Conservation (phyloP, 768 basidiomycete genomes). For the Cyclocybe cylindracea region DNA sequence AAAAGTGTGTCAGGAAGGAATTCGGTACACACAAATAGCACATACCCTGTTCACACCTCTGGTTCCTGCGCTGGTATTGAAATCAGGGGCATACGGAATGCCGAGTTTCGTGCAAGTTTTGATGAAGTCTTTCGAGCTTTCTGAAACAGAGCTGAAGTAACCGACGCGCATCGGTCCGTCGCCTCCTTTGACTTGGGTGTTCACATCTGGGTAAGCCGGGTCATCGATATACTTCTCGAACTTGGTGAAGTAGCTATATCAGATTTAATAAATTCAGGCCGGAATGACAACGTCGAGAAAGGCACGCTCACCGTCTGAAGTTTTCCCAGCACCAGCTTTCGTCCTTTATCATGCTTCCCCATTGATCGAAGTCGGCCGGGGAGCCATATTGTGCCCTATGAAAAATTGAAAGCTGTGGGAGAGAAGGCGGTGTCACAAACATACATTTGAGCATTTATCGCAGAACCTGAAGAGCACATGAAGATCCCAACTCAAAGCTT, state of each 20-base stretch:
- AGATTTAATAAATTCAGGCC: background rate
- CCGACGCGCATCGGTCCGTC: conserved; percentile 57
- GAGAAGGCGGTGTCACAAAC: background rate
- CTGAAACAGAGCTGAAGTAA: conserved; percentile 43
- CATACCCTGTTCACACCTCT: conserved; percentile 56
- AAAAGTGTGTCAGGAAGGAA: background rate
- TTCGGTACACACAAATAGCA: background rate
- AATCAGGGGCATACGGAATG: conserved; percentile 53
- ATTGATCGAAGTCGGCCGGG: conserved; percentile 71
- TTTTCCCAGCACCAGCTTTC: conserved; percentile 61
- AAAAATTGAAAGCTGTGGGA: background rate
- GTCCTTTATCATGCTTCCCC: conserved; percentile 54
- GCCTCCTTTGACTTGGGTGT: conserved; percentile 43
- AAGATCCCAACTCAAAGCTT: too few relatives aligned
- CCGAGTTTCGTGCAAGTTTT: conserved; percentile 51
- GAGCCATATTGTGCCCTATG: conserved; percentile 64
- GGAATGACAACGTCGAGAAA: background rate
- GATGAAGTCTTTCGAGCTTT: conserved; percentile 46
- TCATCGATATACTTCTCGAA: conserved; percentile 59
- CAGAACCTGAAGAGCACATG: conserved; percentile 42
- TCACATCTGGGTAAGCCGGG: conserved; percentile 46
- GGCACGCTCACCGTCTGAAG: conserved; percentile 44
- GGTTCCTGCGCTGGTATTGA: conserved; percentile 56
- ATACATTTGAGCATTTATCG: conserved; percentile 62
- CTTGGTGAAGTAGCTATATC: conserved; percentile 59